Percentiles rank a stretch among this genome's conserved stretches.
Conservation (phyloP, 108 stramenopile genomes). For the Cylindrotheca fusiformis region DNA sequence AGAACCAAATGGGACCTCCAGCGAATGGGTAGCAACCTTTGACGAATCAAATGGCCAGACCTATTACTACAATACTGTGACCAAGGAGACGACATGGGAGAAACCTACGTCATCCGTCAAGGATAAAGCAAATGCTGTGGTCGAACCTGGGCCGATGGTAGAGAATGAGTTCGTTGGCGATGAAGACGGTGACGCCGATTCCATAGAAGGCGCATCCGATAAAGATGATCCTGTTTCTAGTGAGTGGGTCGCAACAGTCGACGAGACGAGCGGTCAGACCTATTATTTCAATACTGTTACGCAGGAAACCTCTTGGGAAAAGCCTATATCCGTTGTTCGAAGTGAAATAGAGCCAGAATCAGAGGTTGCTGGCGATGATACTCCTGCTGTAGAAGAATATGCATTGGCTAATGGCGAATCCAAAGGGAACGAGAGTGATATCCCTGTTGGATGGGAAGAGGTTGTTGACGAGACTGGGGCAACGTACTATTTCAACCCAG, state of each 20-base stretch:
- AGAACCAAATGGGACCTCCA: constrained; percentile 39
- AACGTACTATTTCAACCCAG: constrained; percentile 48
- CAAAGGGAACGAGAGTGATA: not conserved
- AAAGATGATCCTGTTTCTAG: not conserved
- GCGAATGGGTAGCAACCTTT: constrained; percentile 45
- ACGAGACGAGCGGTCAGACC: constrained; percentile 41
- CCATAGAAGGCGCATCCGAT: not conserved
- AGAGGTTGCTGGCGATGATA: not conserved
- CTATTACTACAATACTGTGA: too few relatives aligned
- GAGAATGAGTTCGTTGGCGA: not conserved
- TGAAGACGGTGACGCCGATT: not conserved
- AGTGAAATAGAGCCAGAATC: constrained; percentile 35
- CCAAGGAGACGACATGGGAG: constrained; percentile 22
- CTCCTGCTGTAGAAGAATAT: not conserved
- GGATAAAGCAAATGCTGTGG: not conserved
- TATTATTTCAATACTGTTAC: constrained; percentile 62
- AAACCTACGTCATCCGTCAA: constrained; percentile 7
- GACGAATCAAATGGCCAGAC: constrained; percentile 37
- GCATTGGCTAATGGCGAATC: not conserved
- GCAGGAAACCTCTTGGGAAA: constrained; percentile 58
- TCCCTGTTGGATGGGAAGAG: constrained; percentile 62
- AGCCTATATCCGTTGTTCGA: constrained; percentile 26
- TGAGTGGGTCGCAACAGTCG: constrained; percentile 60
- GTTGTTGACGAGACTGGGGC: constrained; percentile 32
- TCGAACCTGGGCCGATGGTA: not conserved